Evolutionary conservation across 208 protist genomes (phyloP).

Genomic region (Leishmania tropica): DNA sequence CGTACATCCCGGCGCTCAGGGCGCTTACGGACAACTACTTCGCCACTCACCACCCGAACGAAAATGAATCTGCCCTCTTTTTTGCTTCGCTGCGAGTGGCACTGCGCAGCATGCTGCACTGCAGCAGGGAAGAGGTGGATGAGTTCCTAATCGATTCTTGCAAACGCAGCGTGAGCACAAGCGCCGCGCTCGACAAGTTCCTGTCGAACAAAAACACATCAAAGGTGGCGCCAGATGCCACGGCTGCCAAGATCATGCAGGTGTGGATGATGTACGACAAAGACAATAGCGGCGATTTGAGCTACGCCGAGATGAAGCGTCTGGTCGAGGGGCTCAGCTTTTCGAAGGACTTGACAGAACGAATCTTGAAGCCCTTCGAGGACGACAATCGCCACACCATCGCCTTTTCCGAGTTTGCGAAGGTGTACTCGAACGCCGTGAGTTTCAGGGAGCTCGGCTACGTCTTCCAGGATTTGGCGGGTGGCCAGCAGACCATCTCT

Average conservation of each 20-base stretch:
- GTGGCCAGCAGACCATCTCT: slow-evolving; percentile 36
- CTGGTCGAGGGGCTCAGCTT: slow-evolving; percentile 56
- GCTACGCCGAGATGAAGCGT: slow-evolving; percentile 43
- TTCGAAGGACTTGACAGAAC: slow-evolving; percentile 40
- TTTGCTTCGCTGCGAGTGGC: slow-evolving; percentile 63
- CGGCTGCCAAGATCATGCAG: slow-evolving; percentile 65
- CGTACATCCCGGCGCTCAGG: slow-evolving; percentile 39
- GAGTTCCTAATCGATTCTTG: slow-evolving; percentile 54
- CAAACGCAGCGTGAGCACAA: slow-evolving; percentile 33
- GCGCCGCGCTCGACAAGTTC: slow-evolving; percentile 37
- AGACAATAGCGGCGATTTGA: slow-evolving; percentile 64
- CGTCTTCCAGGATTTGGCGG: slow-evolving; percentile 44
- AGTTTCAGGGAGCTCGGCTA: slow-evolving; percentile 59
- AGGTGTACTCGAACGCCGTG: slow-evolving; percentile 42
- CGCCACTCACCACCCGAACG: slow-evolving; percentile 14
- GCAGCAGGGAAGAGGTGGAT: slow-evolving; percentile 41
- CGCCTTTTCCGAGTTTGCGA: slow-evolving; percentile 48
- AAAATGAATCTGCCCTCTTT: slow-evolving; percentile 43
- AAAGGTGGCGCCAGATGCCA: slow-evolving; percentile 40
- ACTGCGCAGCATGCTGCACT: slow-evolving; percentile 40
- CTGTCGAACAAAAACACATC: slow-evolving; percentile 25
- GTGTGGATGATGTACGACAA: slow-evolving; percentile 71
- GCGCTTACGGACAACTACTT: slow-evolving; percentile 59
- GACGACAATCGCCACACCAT: slow-evolving; percentile 27
- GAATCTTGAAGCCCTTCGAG: slow-evolving; percentile 41